phyloP scores from a whole-genome alignment of 148 eudicot genomes.

The Dianthus caryophyllus region DNA sequence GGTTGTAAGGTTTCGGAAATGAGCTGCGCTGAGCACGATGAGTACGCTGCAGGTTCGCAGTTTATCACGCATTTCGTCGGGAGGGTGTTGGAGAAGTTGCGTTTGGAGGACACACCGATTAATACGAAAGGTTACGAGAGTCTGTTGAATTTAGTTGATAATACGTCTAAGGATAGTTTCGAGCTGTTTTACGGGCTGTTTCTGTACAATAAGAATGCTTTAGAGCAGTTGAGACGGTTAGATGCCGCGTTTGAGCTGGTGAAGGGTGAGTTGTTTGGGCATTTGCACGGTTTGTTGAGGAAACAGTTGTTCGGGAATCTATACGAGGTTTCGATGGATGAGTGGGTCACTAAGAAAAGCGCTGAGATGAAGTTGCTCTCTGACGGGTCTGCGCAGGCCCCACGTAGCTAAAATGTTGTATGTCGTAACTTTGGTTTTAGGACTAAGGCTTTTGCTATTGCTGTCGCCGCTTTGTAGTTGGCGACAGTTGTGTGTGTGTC shows the following conservation, averaged over 20 bases:
- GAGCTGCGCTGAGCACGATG: conserved; percentile 82
- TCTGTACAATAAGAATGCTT: conserved; percentile 77
- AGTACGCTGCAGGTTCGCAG: conserved; percentile 69
- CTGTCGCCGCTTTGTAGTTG: background rate
- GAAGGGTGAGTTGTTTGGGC: conserved; percentile 79
- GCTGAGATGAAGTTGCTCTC: conserved; percentile 27
- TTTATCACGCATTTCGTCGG: conserved; percentile 85
- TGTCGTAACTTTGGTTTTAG: background rate
- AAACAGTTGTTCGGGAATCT: conserved; percentile 50
- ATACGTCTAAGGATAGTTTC: conserved; percentile 76
- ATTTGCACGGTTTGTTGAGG: conserved; percentile 66
- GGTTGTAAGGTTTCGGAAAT: conserved; percentile 84
- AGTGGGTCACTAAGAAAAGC: conserved; percentile 7
- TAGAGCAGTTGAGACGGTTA: conserved; percentile 70
- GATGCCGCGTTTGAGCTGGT: conserved; percentile 73
- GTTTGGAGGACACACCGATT: conserved; percentile 60
- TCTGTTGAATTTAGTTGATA: conserved; percentile 76
- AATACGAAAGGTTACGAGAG: conserved; percentile 89
- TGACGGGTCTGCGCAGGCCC: conserved; percentile 20
- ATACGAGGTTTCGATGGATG: conserved; percentile 35
- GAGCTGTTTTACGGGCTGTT: conserved; percentile 88
- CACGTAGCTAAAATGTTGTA: background rate
- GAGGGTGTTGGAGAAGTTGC: conserved; percentile 61
- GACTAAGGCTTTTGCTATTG: too few species aligned
- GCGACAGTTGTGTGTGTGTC: background rate